phyloP scores from a whole-genome alignment of 345 rosid genomes.

The Mercurialis annua region DNA sequence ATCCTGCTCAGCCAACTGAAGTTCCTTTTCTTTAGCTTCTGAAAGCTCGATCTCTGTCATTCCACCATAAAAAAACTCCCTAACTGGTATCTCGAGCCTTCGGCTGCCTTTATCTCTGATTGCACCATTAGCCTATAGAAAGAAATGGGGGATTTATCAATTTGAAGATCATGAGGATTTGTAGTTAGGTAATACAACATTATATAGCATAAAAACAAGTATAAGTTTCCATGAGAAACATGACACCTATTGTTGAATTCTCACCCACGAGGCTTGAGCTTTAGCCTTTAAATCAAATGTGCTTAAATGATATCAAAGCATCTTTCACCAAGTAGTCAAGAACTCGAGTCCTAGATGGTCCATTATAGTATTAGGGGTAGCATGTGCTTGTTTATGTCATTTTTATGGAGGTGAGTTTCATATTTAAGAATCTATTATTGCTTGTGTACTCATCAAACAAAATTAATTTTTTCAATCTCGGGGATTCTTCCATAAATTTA shows the following conservation, averaged over 20 bases:
- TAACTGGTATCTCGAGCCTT: constrained; percentile 55
- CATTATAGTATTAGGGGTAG: not conserved
- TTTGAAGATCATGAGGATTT: not conserved
- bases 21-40: constrained; percentile 56
- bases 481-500: not conserved
- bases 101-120: constrained; percentile 31
- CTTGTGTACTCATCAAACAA: not conserved
- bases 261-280: not conserved
- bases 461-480: not conserved
- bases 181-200: not conserved
- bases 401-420: not conserved
- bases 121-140: constrained; percentile 38
- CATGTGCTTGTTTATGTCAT: not conserved
- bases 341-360: not conserved
- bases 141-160: not conserved
- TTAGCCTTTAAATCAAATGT: not conserved
- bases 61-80: constrained; percentile 46
- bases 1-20: constrained; percentile 55
- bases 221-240: not conserved
- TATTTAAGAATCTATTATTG: not conserved
- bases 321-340: not conserved
- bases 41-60: constrained; percentile 51
- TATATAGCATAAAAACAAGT: not conserved
- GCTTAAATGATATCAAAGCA: not conserved
- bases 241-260: not conserved